Evolutionary conservation across 2,329 filamentous ascomycete genomes (phyloP).

Genomic region (Ophiostoma populinum): DNA sequence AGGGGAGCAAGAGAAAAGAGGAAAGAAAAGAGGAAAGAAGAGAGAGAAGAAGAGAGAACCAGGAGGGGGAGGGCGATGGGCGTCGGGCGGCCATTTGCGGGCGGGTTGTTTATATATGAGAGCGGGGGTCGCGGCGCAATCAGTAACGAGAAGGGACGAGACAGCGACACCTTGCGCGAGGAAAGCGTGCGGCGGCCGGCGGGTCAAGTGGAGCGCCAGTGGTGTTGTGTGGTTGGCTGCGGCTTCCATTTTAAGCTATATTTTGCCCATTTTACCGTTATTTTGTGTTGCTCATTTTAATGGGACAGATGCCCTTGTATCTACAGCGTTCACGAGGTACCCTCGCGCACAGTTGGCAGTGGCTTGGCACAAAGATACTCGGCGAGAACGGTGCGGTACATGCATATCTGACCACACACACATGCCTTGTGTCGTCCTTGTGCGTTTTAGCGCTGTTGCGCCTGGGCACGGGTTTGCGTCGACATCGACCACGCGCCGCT

Average conservation of each 20-base stretch:
- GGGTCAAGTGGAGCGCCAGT: neutral
- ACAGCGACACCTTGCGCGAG: slow-evolving; percentile 1
- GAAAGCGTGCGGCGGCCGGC: no score
- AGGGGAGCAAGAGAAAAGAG: slow-evolving; percentile 2
- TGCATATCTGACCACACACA: no score
- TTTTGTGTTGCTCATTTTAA: slow-evolving; percentile 1
- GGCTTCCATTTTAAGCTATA: slow-evolving; percentile 1
- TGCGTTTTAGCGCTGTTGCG: no score
- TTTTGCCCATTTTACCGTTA: no score
- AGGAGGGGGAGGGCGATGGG: slow-evolving; percentile 19
- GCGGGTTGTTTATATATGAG: slow-evolving; percentile 42
- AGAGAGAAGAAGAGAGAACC: slow-evolving; percentile 19
- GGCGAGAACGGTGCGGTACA: no score
- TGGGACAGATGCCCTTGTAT: no score
- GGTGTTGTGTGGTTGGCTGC: slow-evolving; percentile 2
- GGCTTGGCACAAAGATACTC: no score
- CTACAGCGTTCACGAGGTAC: no score
- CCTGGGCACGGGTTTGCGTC: no score
- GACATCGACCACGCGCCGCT: no score
- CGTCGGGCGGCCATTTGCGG: slow-evolving; percentile 31
- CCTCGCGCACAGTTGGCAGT: no score
- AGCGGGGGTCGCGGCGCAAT: slow-evolving; percentile 38
- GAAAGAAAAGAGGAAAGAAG: slow-evolving; percentile 13
- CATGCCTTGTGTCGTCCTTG: no score
- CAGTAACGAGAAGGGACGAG: slow-evolving; percentile 22